phyloP scores from a whole-genome alignment of 2,329 filamentous ascomycete genomes.

The Neurospora crassa region DNA sequence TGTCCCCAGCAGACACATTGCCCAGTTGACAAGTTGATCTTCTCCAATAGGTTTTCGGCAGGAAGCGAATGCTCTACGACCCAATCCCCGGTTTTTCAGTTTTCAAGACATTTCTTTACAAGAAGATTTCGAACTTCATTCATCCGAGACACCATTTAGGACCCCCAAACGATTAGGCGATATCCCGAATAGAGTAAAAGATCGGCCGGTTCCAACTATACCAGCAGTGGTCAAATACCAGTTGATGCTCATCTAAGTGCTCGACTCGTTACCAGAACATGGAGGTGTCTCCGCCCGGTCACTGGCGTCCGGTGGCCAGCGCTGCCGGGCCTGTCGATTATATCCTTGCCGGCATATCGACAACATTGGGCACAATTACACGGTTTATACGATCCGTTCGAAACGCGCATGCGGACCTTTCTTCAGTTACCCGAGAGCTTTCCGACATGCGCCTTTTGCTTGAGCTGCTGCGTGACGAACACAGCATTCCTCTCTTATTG shows the following conservation, averaged over 20 bases:
- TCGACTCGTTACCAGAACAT: neutral
- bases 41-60: neutral
- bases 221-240: neutral
- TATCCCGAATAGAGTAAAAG: neutral
- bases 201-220: neutral
- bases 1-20: neutral
- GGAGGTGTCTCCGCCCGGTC: neutral
- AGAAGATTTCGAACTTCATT: neutral
- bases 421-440: conserved; percentile 17
- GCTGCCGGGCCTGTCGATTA: conserved; percentile 12
- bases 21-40: neutral
- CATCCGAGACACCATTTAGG: neutral
- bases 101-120: neutral
- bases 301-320: neutral
- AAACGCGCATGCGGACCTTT: conserved; percentile 16
- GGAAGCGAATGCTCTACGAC: neutral
- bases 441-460: conserved; percentile 18
- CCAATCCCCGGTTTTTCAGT: neutral
- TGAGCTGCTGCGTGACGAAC: conserved; percentile 17
- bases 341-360: conserved; percentile 15
- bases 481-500: conserved; percentile 10
- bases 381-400: conserved; percentile 18
- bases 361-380: conserved; percentile 17
- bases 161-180: neutral
- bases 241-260: neutral